These are phyloP conservation scores for Podaxis sp. DNA, from an alignment of 768 basidiomycete species.

Conservation along the genomic window DNA sequence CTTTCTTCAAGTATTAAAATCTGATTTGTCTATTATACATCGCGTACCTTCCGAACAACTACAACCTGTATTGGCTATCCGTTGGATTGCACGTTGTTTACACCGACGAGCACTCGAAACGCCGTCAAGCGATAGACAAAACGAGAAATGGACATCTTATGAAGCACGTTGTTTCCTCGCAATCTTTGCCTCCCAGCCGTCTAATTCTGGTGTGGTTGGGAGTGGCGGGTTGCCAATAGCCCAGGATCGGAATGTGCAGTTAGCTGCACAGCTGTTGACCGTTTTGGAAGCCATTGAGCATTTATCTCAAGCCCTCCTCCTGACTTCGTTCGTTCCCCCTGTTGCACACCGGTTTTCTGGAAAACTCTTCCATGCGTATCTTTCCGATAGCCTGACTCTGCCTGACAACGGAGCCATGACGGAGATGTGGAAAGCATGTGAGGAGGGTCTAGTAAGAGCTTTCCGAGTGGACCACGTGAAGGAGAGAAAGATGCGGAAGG, in stretches of 20 bases:
- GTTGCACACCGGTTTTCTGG: constrained; percentile 59
- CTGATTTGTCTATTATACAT: constrained; percentile 49
- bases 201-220: constrained; percentile 4
- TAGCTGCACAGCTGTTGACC: constrained; percentile 61
- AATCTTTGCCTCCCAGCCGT: constrained; percentile 37
- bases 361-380: constrained; percentile 50
- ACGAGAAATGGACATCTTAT: constrained; percentile 65
- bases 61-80: constrained; percentile 54
- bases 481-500: constrained; percentile 31
- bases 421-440: constrained; percentile 47
- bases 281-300: constrained; percentile 60
- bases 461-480: constrained; percentile 49
- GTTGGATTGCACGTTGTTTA: constrained; percentile 59
- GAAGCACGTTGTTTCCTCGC: constrained; percentile 64
- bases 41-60: constrained; percentile 46
- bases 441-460: constrained; percentile 44
- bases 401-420: constrained; percentile 26
- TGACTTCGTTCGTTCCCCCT: constrained; percentile 47
- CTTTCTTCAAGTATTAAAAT: constrained; percentile 55
- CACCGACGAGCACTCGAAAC: constrained; percentile 52
- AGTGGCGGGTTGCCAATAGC: constrained; percentile 35
- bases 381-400: constrained; percentile 34
- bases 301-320: constrained; percentile 60
- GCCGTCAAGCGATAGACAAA: constrained; percentile 59
- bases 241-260: constrained; percentile 62